Evolutionary conservation across 345 rosid genomes (phyloP), one percentile per base, ranked within the genome.

Genomic region (Lepidium didymum): DNA sequence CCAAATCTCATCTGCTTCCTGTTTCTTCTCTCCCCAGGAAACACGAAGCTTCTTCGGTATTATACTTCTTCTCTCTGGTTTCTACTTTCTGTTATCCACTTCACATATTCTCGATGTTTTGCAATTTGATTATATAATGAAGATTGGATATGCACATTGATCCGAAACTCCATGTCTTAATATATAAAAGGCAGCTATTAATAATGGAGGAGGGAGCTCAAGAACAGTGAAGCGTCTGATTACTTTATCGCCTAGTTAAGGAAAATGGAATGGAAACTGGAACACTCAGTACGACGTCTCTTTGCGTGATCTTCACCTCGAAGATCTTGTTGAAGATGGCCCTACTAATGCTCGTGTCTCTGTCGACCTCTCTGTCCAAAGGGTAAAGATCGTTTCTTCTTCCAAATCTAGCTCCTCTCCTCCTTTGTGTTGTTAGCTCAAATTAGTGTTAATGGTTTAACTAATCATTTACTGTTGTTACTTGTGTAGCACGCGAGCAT

Each of bases 401-500:
- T 15, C 49, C 21, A 10, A 44, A 18, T 44, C 23, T 44, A 44
- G 11, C 14, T 49, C 31, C 31, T 27, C 56, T 6, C 31, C 8
- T 25, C 5, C 37, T 12, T 14, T 27, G 8, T 51, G 35, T 50
- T 25, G 55, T 51, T 12, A 31, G 57, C n/a, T n/a, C 37, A 36
- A 35, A 33, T 67, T 9, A 43, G 7, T 44, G 35, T 49, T 49
- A 8, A 47, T 31, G 18, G 37, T 18, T 44, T 44, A 15, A 43
- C 8, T 12, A 19, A n/a, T 76, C 37, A 21, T 41, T 29, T 36
- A 55, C 11, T 34, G 35, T 6, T 15, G 0, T 64, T 38, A 37
- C 64, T 61, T 27, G 4, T 37, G 2, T 78, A 92, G 96, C 98
- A 92, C 76, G 98, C 96, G 9, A 81, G 96, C 81, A 90, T 92